Conservation (phyloP, 2,329 filamentous ascomycete species). For the Pseudogymnoascus verrucosus region DNA sequence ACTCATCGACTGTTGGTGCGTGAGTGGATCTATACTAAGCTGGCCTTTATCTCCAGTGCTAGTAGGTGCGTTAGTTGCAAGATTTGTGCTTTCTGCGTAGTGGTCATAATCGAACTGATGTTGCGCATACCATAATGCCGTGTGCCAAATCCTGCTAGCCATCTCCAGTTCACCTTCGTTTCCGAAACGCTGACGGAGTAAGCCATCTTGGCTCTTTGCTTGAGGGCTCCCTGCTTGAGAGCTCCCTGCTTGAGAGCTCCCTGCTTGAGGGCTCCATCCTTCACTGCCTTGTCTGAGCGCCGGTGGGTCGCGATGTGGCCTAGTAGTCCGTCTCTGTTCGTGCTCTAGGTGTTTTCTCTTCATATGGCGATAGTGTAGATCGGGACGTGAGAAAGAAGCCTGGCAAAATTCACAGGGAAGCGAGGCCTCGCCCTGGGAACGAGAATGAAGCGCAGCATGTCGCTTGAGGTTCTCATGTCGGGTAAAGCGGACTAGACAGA, state of each 20-base stretch:
- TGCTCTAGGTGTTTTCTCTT: constrained; percentile 33
- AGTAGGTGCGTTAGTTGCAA: neutral
- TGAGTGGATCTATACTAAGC: neutral
- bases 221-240: neutral
- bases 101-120: constrained; percentile 5
- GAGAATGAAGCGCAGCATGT: constrained; percentile 33
- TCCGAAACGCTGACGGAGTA: constrained; percentile 6
- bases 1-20: constrained; percentile 11
- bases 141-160: constrained; percentile 1
- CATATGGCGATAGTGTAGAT: constrained; percentile 35
- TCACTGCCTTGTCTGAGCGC: neutral
- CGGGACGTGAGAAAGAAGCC: constrained; percentile 34
- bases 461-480: constrained; percentile 36
- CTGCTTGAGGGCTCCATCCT: constrained; percentile 1
- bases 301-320: neutral
- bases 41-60: neutral
- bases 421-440: constrained; percentile 25
- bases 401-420: constrained; percentile 32
- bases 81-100: neutral
- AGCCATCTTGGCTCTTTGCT: constrained; percentile 8
- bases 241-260: neutral
- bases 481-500: constrained; percentile 33
- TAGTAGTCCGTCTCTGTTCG: constrained; percentile 10
- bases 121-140: constrained; percentile 7
- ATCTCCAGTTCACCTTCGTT: constrained; percentile 10